phyloP scores from a whole-genome alignment of 306 rosid species.

The Morella rubra region DNA sequence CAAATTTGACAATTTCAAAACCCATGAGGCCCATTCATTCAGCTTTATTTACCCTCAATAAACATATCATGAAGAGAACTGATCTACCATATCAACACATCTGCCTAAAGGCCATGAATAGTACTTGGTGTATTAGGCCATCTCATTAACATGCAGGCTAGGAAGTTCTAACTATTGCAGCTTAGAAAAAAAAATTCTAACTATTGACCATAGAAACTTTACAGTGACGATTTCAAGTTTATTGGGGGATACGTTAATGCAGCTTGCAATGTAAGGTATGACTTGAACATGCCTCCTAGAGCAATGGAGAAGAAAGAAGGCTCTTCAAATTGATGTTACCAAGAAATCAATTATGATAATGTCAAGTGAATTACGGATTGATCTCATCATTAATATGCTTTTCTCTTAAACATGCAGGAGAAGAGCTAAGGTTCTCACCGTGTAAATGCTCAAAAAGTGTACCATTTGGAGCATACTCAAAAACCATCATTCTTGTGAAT shows the following conservation, averaged over 20 bases:
- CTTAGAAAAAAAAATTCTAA: no score
- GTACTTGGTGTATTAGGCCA: background rate
- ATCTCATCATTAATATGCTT: background rate
- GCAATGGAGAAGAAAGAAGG: background rate
- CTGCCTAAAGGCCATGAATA: background rate
- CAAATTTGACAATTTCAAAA: conserved; percentile 17
- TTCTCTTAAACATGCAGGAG: background rate
- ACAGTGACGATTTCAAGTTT: no score
- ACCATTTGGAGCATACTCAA: conserved; percentile 97
- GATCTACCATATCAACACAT: background rate
- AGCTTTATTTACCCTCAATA: background rate
- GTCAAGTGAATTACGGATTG: background rate
- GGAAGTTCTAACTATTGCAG: no score
- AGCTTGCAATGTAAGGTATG: no score
- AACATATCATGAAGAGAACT: background rate
- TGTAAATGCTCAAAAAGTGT: conserved; percentile 89
- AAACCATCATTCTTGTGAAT: conserved; percentile 93
- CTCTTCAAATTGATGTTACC: background rate
- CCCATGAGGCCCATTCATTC: background rate
- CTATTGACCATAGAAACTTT: no score
- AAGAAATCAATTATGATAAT: background rate
- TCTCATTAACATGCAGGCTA: background rate
- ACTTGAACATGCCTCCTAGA: background rate
- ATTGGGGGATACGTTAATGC: no score
- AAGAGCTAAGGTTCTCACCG: conserved; percentile 44